Base-by-base conservation (phyloP, 2,329 filamentous ascomycete species). In the Beauveria medogensis region DNA sequence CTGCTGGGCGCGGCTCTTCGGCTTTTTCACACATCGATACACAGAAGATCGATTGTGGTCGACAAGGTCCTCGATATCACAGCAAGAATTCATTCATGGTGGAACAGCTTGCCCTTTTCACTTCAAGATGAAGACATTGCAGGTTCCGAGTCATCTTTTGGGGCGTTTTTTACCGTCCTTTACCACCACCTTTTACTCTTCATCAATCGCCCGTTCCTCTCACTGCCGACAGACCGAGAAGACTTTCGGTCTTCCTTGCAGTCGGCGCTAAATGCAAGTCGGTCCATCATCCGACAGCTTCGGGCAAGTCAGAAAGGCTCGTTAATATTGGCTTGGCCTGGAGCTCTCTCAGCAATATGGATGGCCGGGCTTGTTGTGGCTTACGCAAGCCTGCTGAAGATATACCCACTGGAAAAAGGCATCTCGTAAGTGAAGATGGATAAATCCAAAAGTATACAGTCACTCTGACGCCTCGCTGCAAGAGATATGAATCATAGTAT, bases 291-390 rank as follows among this genome's bases (percentile, higher is more conserved):
- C n/a, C 62, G 64, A 9, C 63, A 58, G 0, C 41, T 72, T 37
- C 63, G 65, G 18, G 54, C 55, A n/a, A 66, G 66, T 50, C 58
- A 52, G 8, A 64, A 64, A 6, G 64, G 59, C 18, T 63, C 63
- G 2, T 55, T 65, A 18, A n/a, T 65, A 63, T 51, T 71, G 66
- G 71, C 70, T 64, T 75, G 72, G 73, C 73, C 73, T 0, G 70
- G 71, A 0, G 70, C 69, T 12, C 64, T 75, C 28, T 72, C 73
- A 0, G 69, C 71, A 1, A 64, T 67, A 0, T 75, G 73, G 73
- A 75, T 74, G 71, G 69, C 71, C 7, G 72, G 73, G 8, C 65
- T 75, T 1, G 69, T 74, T 5, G 63, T 75, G 8, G 71, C 72
- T 2, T 73, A 73, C 61, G 70, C 72, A 7, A 67, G 66, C 41